A percentile compares a stretch with the other conserved stretches of the same genome.
These are phyloP conservation scores for Malassezia restricta DNA, from an alignment of 1,284 basidiomycete genomes.

Conservation along the genomic window DNA sequence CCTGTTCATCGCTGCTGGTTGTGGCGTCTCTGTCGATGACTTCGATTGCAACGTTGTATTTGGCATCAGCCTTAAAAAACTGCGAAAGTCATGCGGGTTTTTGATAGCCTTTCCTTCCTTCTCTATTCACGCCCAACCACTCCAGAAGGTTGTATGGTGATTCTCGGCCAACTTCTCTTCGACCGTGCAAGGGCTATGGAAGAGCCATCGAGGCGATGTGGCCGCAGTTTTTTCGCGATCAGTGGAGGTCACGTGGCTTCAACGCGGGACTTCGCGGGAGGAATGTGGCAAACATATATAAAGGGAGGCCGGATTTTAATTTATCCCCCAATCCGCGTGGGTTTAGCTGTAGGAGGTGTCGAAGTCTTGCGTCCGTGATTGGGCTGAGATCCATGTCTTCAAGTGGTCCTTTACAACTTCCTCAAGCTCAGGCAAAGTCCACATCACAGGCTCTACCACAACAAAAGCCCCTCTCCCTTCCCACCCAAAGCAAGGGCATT, in stretches of 20 bases:
- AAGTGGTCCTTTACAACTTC: slow-evolving; percentile 12
- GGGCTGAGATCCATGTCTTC: slow-evolving; percentile 7
- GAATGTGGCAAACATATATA: slow-evolving; percentile 13
- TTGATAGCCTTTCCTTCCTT: no score
- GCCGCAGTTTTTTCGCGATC: neutral
- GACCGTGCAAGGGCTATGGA: no score
- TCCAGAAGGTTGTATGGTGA: no score
- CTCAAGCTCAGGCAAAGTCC: slow-evolving; percentile 10
- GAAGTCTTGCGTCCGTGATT: neutral
- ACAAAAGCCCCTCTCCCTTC: slow-evolving; percentile 11
- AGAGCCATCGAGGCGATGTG: neutral
- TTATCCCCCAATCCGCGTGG: no score
- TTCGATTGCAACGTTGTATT: neutral
- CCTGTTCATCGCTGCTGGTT: slow-evolving; percentile 26
- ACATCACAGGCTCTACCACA: neutral
- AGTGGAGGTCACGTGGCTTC: neutral
- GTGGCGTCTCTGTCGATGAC: neutral
- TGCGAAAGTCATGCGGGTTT: no score
- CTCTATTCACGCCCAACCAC: no score
- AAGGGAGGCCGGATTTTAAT: neutral
- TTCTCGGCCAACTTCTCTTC: no score
- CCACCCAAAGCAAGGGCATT: neutral
- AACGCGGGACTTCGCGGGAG: slow-evolving; percentile 4
- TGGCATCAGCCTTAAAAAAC: no score
- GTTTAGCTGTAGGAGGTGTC: no score